These are phyloP conservation scores for Rosellinia necatrix DNA, from an alignment of 2,329 filamentous ascomycete genomes.

Conservation along the genomic window DNA sequence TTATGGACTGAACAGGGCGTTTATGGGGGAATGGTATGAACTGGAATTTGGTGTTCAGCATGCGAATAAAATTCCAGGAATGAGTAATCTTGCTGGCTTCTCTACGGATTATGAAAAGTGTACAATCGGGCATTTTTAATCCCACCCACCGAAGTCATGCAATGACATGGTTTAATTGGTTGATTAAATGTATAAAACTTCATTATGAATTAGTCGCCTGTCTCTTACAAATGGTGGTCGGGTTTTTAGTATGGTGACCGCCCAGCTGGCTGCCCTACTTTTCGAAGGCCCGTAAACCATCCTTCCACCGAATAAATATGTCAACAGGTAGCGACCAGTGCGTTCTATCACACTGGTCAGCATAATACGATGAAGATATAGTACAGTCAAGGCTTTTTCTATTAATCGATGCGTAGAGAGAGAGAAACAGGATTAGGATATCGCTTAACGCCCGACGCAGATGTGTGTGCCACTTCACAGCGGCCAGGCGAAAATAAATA, in stretches of 20 bases:
- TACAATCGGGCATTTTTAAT: conserved; percentile 14
- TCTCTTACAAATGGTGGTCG: not conserved
- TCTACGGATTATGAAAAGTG: conserved; percentile 15
- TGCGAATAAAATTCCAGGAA: conserved; percentile 5
- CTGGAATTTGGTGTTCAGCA: conserved; percentile 10
- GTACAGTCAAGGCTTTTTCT: no score
- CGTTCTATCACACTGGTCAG: no score
- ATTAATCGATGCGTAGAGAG: no score
- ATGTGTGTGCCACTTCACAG: no score
- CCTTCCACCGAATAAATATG: no score
- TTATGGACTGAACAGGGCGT: conserved; percentile 20
- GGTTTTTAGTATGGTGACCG: not conserved
- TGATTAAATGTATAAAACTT: conserved; percentile 5
- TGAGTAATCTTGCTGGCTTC: not conserved
- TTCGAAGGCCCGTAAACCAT: no score
- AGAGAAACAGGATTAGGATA: no score
- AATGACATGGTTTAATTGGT: conserved; percentile 13
- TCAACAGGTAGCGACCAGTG: no score
- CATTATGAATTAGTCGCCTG: not conserved
- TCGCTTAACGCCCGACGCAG: no score
- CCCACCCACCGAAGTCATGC: conserved; percentile 5
- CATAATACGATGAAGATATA: no score
- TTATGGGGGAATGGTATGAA: conserved; percentile 21
- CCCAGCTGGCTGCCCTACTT: no score
- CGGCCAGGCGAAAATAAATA: no score